Percentiles rank a stretch among this genome's conserved stretches.
These are phyloP conservation scores for Trifolium subterraneum DNA, from an alignment of 306 rosid species.

Conservation along the genomic window DNA sequence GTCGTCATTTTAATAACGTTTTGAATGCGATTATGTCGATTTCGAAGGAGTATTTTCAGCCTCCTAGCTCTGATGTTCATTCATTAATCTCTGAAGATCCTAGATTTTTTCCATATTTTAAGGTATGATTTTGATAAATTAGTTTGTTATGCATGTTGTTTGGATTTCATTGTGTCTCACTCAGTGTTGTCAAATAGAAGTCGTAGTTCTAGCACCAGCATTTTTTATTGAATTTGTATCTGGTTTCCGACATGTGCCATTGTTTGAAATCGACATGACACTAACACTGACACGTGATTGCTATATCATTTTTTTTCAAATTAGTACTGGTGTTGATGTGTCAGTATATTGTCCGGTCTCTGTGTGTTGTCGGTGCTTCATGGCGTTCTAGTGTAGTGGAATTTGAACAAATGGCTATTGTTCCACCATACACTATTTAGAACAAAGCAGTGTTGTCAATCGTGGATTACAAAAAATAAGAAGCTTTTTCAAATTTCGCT, in stretches of 20 bases:
- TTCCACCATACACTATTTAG: background rate
- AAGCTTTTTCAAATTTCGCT: background rate
- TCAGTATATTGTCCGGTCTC: too few relatives aligned
- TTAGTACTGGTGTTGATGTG: too few relatives aligned
- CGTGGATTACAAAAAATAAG: background rate
- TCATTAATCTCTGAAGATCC: slow-evolving; percentile 64
- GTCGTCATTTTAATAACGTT: slow-evolving; percentile 92
- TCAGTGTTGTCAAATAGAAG: background rate
- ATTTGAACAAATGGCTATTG: background rate
- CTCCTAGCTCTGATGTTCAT: slow-evolving; percentile 64
- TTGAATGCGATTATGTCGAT: slow-evolving; percentile 82
- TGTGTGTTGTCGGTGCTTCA: too few relatives aligned
- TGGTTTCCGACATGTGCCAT: too few relatives aligned
- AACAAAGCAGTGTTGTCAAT: background rate
- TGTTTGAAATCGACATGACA: too few relatives aligned
- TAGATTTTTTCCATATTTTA: slow-evolving; percentile 85
- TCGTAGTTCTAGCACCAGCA: too few relatives aligned
- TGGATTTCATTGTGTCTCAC: slow-evolving; percentile 35
- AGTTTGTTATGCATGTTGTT: slow-evolving; percentile 19
- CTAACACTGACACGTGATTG: too few relatives aligned
- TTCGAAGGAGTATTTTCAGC: slow-evolving; percentile 73
- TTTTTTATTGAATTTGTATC: too few relatives aligned
- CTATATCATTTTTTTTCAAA: too few relatives aligned
- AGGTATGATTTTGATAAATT: slow-evolving; percentile 51
- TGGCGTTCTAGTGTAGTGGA: background rate